Conservation (phyloP, 2,329 filamentous ascomycete species). For the Colletotrichum brevisporum region DNA sequence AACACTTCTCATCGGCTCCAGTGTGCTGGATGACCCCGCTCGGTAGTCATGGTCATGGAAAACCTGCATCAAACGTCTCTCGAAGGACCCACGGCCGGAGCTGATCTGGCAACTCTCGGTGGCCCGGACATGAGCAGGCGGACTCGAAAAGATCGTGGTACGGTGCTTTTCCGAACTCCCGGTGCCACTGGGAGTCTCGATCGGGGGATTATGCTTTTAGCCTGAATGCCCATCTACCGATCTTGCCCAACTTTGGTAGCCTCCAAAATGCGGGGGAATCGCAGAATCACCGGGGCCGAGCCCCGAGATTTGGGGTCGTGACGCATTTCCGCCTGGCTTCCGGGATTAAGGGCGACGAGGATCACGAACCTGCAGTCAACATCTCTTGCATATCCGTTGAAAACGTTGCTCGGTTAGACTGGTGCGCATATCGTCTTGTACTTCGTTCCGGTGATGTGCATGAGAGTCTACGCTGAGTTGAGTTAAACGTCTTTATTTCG, state of each 20-base stretch:
- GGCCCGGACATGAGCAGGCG: background rate
- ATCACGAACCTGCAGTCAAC: background rate
- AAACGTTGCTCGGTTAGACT: background rate
- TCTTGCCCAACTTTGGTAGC: background rate
- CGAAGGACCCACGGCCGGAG: background rate
- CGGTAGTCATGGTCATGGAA: constrained; percentile 12
- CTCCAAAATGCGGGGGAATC: constrained; percentile 15
- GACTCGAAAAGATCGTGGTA: background rate
- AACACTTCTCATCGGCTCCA: background rate
- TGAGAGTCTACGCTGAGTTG: background rate
- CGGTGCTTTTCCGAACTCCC: constrained; percentile 31
- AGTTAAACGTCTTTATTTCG: no score
- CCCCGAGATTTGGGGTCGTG: background rate
- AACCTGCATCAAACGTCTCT: background rate
- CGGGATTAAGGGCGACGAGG: background rate
- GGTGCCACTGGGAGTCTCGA: background rate
- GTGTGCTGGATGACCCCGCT: background rate
- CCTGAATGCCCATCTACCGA: constrained; percentile 25
- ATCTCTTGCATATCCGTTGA: constrained; percentile 20
- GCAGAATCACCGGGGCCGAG: constrained; percentile 16
- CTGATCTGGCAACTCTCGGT: background rate
- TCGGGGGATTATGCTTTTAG: constrained; percentile 10
- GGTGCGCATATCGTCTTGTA: background rate
- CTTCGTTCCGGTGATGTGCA: no score
- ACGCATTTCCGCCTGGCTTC: constrained; percentile 9